These are phyloP conservation scores for Vigna unguiculata DNA, from an alignment of 306 rosid genomes.

Conservation along the genomic window DNA sequence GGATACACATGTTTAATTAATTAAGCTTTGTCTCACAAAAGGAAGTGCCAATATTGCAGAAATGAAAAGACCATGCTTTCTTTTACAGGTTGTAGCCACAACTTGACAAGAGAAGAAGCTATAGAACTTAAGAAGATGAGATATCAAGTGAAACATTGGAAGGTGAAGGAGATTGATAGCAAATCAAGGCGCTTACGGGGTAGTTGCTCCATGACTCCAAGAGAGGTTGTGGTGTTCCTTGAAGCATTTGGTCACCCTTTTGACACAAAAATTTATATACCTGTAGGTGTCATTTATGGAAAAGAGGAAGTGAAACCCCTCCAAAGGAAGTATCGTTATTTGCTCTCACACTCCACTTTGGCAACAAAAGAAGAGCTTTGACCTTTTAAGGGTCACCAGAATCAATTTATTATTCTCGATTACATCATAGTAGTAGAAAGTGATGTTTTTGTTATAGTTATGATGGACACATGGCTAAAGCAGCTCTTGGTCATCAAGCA, in stretches of 20 bases:
- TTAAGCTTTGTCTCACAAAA: background rate
- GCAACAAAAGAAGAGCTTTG: constrained; percentile 66
- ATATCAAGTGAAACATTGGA: constrained; percentile 64
- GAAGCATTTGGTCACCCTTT: constrained; percentile 74
- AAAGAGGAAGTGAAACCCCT: constrained; percentile 51
- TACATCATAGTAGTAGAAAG: constrained; percentile 64
- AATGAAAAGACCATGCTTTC: constrained; percentile 87
- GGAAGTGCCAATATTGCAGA: constrained; percentile 45
- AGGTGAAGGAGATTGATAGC: constrained; percentile 61
- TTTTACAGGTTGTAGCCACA: constrained; percentile 79
- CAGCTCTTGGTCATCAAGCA: constrained; percentile 65
- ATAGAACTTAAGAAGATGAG: constrained; percentile 54
- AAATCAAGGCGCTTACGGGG: constrained; percentile 54
- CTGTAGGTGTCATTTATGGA: constrained; percentile 65
- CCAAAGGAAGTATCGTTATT: constrained; percentile 56
- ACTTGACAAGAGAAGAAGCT: constrained; percentile 54
- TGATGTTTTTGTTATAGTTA: constrained; percentile 68
- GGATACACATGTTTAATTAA: background rate
- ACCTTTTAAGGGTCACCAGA: constrained; percentile 54
- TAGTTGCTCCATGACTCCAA: constrained; percentile 80
- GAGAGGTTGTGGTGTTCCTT: constrained; percentile 71
- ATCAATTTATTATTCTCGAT: constrained; percentile 78
- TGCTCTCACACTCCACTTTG: constrained; percentile 55
- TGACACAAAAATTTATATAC: constrained; percentile 63
- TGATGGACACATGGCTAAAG: constrained; percentile 82